These are phyloP conservation scores for Carex scoparia DNA, from an alignment of 176 grass and related monocot species.

Conservation along the genomic window DNA sequence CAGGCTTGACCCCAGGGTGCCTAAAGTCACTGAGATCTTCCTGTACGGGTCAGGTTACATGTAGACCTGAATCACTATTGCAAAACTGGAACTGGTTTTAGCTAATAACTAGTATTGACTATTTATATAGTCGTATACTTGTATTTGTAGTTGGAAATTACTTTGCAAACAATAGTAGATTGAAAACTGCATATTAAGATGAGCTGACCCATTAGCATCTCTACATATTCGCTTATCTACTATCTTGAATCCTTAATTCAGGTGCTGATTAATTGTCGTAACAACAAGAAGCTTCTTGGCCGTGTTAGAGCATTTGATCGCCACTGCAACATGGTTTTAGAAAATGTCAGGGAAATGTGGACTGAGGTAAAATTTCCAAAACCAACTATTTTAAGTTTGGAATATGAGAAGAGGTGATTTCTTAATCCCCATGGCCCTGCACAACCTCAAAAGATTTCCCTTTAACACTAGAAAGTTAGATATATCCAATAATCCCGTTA, in stretches of 20 bases:
- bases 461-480: neutral
- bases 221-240: neutral
- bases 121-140: neutral
- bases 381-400: neutral
- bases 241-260: constrained; percentile 16
- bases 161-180: neutral
- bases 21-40: neutral
- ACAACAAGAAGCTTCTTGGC: constrained; percentile 93
- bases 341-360: constrained; percentile 98
- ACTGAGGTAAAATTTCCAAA: constrained; percentile 53
- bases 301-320: constrained; percentile 92
- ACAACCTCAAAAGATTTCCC: neutral
- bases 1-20: neutral
- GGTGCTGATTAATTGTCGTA: constrained; percentile 95
- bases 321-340: constrained; percentile 97
- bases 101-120: neutral
- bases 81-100: neutral
- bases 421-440: neutral
- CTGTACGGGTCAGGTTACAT: neutral
- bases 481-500: neutral
- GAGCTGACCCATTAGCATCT: neutral
- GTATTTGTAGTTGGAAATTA: neutral
- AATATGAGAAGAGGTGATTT: neutral
- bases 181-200: neutral
- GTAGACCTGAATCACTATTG: neutral